Conservation (phyloP, 306 rosid genomes). For the Alnus glutinosa region DNA sequence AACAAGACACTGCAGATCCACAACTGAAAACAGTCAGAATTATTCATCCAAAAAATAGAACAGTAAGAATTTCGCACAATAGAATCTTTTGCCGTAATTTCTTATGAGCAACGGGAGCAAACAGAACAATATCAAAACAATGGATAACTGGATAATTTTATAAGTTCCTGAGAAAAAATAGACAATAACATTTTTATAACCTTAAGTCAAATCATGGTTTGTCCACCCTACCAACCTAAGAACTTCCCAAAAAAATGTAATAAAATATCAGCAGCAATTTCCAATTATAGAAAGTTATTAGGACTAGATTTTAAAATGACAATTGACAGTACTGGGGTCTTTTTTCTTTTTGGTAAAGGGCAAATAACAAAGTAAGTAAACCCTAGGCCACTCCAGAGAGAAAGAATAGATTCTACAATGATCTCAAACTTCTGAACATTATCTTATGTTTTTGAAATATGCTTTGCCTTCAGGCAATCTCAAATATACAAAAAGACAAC, state of each 20-base stretch:
- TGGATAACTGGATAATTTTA: neutral
- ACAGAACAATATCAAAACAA: neutral
- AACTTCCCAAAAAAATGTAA: no score
- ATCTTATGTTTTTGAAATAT: neutral
- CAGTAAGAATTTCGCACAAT: conserved; percentile 19
- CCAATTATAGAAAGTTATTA: neutral
- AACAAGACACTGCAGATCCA: conserved; percentile 67
- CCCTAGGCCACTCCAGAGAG: neutral
- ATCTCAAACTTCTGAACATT: neutral
- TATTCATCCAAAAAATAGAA: no score
- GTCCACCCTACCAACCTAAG: no score
- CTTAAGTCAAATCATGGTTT: neutral
- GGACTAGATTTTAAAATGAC: neutral
- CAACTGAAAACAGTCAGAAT: conserved; percentile 1
- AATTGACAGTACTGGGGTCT: neutral
- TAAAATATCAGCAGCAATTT: no score
- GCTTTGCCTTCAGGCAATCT: neutral
- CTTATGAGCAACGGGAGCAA: no score
- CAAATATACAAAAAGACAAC: neutral
- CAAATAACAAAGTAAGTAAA: neutral
- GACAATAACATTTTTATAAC: neutral
- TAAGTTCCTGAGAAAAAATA: neutral
- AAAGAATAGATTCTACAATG: neutral
- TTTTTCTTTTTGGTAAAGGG: neutral
- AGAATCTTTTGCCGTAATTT: no score